Conservation (phyloP, 495 filamentous ascomycete genomes). For the Xylaria telfairii region DNA sequence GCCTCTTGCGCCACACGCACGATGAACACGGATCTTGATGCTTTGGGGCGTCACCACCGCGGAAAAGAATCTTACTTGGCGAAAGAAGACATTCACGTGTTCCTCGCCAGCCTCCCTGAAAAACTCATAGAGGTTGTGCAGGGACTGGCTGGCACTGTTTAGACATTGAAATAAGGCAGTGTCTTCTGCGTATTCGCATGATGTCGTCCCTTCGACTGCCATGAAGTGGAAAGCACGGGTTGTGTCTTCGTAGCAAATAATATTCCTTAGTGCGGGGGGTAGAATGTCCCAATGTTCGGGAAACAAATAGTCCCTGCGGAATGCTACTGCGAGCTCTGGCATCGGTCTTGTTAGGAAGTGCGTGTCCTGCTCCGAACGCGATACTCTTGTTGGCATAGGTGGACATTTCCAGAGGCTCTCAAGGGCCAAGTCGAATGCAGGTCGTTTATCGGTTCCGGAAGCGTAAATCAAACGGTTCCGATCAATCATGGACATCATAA, state of each 20-base stretch:
- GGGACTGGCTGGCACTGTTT: not conserved
- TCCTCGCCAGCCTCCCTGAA: not conserved
- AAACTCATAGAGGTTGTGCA: slow-evolving; percentile 2
- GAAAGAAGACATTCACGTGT: slow-evolving; percentile 5
- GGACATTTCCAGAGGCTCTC: not conserved
- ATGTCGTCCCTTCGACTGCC: not conserved
- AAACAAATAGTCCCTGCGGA: not conserved
- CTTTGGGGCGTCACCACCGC: not conserved
- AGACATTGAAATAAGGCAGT: not conserved
- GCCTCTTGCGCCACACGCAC: not conserved
- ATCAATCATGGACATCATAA: slow-evolving; percentile 3
- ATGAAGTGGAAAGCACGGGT: not conserved
- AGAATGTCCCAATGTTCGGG: not conserved
- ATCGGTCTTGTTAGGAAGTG: not conserved
- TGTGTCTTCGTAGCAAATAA: not conserved
- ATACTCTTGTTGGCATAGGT: not conserved
- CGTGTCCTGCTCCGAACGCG: too few species aligned
- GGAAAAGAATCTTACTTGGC: slow-evolving; percentile 2
- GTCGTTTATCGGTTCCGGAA: not conserved
- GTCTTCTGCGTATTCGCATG: not conserved
- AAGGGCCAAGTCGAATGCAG: not conserved
- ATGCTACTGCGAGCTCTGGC: not conserved
- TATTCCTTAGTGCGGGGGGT: not conserved
- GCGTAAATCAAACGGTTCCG: not conserved
- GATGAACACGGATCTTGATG: not conserved